Conservation (phyloP, 2,329 filamentous ascomycete species). For the Aspergillus sp. region DNA sequence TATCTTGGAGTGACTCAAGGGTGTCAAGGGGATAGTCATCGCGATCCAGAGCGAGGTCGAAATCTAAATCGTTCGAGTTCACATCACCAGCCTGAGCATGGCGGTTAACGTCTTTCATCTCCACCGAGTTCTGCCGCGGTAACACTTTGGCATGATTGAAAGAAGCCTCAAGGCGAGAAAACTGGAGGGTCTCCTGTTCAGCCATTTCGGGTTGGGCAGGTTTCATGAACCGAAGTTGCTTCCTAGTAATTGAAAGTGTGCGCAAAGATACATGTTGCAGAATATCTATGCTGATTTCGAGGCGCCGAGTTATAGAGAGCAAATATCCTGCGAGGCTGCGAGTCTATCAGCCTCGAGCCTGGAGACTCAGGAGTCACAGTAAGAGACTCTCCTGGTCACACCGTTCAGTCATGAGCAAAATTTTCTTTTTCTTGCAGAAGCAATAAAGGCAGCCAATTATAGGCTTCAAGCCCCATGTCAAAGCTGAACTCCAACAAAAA, state of each 20-base stretch:
- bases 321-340: not conserved
- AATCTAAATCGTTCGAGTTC: slow-evolving; percentile 14
- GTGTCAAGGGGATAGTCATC: slow-evolving; percentile 12
- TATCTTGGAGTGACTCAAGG: slow-evolving; percentile 18
- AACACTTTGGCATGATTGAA: slow-evolving; percentile 11
- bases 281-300: not conserved
- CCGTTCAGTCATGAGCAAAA: no score
- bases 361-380: no score
- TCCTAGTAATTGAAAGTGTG: not conserved
- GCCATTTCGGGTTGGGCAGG: not conserved
- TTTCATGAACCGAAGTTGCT: not conserved
- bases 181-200: not conserved
- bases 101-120: slow-evolving; percentile 14
- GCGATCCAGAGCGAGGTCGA: slow-evolving; percentile 11
- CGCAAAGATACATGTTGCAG: not conserved
- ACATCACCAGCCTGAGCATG: slow-evolving; percentile 13
- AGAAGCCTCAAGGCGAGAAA: slow-evolving; percentile 15
- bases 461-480: not conserved
- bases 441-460: not conserved
- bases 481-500: not conserved
- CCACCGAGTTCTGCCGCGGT: slow-evolving; percentile 13
- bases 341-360: no score
- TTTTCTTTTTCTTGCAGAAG: no score
- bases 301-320: not conserved
- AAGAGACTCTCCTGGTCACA: no score